Evolutionary conservation across 768 basidiomycete species (phyloP).

Genomic region (Mycena amicta): DNA sequence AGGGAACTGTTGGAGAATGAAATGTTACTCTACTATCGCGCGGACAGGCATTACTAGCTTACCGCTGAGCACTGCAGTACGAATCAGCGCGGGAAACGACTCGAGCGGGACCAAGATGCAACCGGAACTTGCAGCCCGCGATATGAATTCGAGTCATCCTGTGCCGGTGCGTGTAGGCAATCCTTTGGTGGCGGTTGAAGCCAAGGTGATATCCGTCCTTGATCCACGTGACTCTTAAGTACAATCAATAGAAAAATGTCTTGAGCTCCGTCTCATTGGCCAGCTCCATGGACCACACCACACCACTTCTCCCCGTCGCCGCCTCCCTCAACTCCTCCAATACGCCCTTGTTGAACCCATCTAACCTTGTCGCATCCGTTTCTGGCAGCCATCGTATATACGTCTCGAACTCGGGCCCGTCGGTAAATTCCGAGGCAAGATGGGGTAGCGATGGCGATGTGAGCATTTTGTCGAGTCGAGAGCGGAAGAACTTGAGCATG

Average conservation of each 20-base stretch:
- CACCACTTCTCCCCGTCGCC: not conserved
- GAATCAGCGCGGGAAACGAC: no score
- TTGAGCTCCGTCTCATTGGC: slow-evolving; percentile 10
- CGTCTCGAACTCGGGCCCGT: slow-evolving; percentile 2
- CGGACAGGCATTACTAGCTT: no score
- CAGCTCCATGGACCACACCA: slow-evolving; percentile 7
- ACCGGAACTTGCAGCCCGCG: no score
- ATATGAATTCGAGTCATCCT: no score
- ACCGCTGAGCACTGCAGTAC: no score
- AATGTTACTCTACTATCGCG: no score
- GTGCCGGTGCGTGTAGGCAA: no score
- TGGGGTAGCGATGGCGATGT: not conserved
- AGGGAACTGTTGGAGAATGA: no score
- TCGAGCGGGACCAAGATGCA: no score
- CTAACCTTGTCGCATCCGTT: not conserved
- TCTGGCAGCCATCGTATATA: slow-evolving; percentile 8
- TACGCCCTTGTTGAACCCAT: not conserved
- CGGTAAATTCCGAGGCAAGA: not conserved
- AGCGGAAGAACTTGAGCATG: slow-evolving; percentile 8
- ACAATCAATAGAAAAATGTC: slow-evolving; percentile 16
- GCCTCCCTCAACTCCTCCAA: not conserved
- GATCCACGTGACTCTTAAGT: no score
- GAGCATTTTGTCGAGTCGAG: not conserved
- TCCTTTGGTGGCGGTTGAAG: no score
- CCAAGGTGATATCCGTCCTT: no score